phyloP scores from a whole-genome alignment of 257 asterid species.

The Lavandula angustifolia region DNA sequence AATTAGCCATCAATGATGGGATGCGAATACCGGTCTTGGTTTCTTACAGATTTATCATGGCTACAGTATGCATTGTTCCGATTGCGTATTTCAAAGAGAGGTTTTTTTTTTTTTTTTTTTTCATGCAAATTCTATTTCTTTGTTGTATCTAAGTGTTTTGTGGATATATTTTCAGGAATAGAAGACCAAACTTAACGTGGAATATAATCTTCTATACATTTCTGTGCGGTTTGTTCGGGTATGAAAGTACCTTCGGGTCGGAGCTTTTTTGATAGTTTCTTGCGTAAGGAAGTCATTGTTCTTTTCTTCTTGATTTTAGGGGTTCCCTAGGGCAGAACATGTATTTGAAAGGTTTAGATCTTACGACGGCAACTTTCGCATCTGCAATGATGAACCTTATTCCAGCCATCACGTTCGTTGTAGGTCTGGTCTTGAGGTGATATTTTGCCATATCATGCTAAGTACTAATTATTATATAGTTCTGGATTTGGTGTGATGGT shows the following conservation, averaged over 20 bases:
- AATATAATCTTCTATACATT: conserved; percentile 42
- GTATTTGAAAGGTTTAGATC: conserved; percentile 43
- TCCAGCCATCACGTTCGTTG: conserved; percentile 65
- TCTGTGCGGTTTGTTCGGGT: conserved; percentile 61
- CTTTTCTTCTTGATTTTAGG: too few relatives aligned
- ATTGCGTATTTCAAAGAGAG: conserved; percentile 54
- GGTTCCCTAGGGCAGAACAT: conserved; percentile 70
- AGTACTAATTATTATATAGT: too few relatives aligned
- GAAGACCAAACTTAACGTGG: conserved; percentile 59
- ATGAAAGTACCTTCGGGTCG: too few relatives aligned
- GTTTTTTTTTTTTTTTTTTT: conserved; percentile 27
- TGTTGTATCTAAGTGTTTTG: not conserved
- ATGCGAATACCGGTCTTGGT: conserved; percentile 51
- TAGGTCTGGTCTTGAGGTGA: conserved; percentile 55
- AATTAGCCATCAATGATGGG: conserved; percentile 59
- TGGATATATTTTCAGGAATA: conserved; percentile 40
- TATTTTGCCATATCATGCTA: too few relatives aligned
- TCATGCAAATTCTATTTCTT: not conserved
- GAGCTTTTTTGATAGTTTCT: too few relatives aligned
- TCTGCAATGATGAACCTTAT: conserved; percentile 68
- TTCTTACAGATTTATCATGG: conserved; percentile 59
- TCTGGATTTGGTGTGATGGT: too few relatives aligned
- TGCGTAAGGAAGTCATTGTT: too few relatives aligned
- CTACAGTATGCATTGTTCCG: conserved; percentile 57
- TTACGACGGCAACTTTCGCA: conserved; percentile 62